Percentiles rank a stretch among this genome's conserved stretches.
These are phyloP conservation scores for Magnolia sinica DNA, from an alignment of 164 flowering plant species.

Conservation along the genomic window DNA sequence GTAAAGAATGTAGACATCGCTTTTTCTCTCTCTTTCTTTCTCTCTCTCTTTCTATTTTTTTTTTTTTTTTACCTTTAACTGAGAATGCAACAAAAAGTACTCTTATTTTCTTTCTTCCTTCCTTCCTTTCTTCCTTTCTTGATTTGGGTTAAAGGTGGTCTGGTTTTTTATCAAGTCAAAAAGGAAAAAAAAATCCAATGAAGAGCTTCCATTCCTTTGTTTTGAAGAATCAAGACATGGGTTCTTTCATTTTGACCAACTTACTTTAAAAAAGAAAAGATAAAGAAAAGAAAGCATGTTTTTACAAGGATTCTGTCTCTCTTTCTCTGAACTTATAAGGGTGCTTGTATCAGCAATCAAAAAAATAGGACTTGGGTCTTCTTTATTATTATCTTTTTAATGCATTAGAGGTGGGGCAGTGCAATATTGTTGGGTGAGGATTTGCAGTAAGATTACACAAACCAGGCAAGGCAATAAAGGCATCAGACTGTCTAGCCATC, in stretches of 20 bases:
- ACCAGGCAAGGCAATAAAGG: slow-evolving; percentile 99
- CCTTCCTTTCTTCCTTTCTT: not conserved
- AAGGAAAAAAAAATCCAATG: not conserved
- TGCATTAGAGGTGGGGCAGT: not conserved
- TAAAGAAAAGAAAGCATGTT: not conserved
- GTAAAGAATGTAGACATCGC: no score
- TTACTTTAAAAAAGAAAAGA: not conserved
- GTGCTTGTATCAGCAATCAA: not conserved
- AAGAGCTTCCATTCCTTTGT: not conserved
- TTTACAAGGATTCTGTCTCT: not conserved
- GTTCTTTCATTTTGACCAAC: not conserved
- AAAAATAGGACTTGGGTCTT: not conserved
- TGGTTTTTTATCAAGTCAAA: not conserved
- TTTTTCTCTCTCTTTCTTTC: no score
- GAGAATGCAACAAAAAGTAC: not conserved
- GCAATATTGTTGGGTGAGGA: not conserved
- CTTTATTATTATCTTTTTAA: not conserved
- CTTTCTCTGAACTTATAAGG: not conserved
- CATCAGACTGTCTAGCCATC: slow-evolving; percentile 98
- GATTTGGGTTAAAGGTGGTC: not conserved
- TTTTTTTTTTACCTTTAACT: no score
- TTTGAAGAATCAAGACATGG: not conserved
- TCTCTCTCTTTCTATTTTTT: no score
- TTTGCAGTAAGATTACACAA: slow-evolving; percentile 26
- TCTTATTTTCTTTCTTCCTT: no score